These are phyloP conservation scores for Sporisorium exsertum DNA, from an alignment of 1,284 basidiomycete genomes.

Conservation along the genomic window DNA sequence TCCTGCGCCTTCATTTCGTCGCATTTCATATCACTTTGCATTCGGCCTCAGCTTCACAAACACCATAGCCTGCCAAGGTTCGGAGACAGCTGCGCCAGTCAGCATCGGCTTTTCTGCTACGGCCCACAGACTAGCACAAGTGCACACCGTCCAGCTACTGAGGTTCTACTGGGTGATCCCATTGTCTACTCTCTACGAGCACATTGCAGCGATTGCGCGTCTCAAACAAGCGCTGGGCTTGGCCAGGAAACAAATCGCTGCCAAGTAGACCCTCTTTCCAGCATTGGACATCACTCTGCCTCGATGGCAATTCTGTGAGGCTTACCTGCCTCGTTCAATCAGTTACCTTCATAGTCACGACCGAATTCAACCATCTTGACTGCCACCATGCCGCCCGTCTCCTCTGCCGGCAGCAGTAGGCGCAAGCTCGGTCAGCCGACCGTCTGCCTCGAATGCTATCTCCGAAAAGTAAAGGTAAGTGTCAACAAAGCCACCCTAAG, in stretches of 20 bases:
- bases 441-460: conserved; percentile 54
- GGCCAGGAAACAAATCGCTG: background rate
- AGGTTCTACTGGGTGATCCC: too few species aligned
- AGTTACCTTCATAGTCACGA: background rate
- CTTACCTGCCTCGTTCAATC: background rate
- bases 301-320: conserved; percentile 1
- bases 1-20: too few species aligned
- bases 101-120: too few species aligned
- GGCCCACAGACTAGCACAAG: too few species aligned
- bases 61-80: too few species aligned
- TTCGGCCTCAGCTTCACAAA: too few species aligned
- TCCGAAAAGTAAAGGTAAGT: conserved; percentile 52
- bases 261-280: too few species aligned
- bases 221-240: background rate
- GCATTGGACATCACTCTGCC: background rate
- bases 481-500: background rate
- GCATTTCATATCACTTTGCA: too few species aligned
- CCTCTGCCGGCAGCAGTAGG: conserved; percentile 43
- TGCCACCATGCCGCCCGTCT: conserved; percentile 34
- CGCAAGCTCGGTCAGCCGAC: conserved; percentile 51
- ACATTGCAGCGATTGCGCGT: too few species aligned
- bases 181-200: too few species aligned
- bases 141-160: too few species aligned
- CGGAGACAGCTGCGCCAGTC: too few species aligned
- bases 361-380: background rate